phyloP scores from a whole-genome alignment of 1,284 basidiomycete species.

The Pseudozyma sp. region DNA sequence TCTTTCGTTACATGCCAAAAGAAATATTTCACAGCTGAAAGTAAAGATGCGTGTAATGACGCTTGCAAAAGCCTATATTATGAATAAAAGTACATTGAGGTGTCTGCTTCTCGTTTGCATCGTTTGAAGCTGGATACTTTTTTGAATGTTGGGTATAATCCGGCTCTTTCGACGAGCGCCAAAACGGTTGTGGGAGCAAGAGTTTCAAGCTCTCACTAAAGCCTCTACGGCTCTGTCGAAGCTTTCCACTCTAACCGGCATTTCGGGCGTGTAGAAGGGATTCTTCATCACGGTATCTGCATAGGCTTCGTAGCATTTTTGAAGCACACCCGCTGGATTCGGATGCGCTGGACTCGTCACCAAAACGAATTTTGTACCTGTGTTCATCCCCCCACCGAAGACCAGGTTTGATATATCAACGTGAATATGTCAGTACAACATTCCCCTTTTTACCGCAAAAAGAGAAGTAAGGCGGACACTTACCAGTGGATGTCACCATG shows the following conservation, averaged over 20 bases:
- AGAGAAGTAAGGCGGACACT: conserved; percentile 47
- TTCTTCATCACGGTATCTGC: conserved; percentile 98
- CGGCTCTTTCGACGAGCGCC: too few species aligned
- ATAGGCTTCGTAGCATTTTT: conserved; percentile 89
- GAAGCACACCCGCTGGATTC: conserved; percentile 71
- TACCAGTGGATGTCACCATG: conserved; percentile 91
- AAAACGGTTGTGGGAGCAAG: neutral
- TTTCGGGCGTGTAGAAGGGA: conserved; percentile 97
- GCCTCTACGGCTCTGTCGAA: conserved; percentile 77
- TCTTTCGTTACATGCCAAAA: too few species aligned
- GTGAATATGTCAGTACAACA: neutral
- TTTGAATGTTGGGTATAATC: neutral
- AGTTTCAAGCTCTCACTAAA: conserved; percentile 45
- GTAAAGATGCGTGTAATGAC: too few species aligned
- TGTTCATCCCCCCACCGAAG: neutral
- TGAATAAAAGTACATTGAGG: neutral
- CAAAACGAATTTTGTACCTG: conserved; percentile 97
- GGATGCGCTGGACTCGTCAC: conserved; percentile 83
- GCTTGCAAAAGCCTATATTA: too few species aligned
- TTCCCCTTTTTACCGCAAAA: neutral
- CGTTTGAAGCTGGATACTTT: neutral
- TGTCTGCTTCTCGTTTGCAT: neutral
- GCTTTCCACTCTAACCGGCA: conserved; percentile 92
- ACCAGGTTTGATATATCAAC: too few species aligned
- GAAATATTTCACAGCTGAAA: too few species aligned